Base-by-base conservation (phyloP, 1,139 yeast species). In the Protomyces lactucae-debilis region DNA sequence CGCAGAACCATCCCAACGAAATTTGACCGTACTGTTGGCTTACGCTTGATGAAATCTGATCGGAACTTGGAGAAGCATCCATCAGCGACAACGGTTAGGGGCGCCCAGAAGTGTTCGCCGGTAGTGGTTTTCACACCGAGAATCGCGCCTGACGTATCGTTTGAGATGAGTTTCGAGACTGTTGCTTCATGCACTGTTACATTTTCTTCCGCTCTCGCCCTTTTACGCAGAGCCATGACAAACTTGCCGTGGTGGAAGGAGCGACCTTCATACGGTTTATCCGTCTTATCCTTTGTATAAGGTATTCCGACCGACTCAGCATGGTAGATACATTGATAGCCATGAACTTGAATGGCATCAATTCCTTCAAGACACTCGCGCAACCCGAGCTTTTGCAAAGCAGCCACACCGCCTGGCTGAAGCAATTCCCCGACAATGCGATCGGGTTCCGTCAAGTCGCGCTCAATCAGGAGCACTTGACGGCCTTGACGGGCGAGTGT, bases 41-140 rank as follows among this genome's bases (percentile, higher is more conserved):
- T 95, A 32, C 81, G 80, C 43, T 81, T 77, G 18, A 82, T 78
- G 63, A 88, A 79, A 68, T 85, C 86, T 73, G 85, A 88, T 73
- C 99, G 83, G 78, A 93, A 91, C 75, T 87, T 91, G 67, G 97
- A 90, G 72, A 90, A 91, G 67, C 93, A 92, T 65, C 99, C 99
- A 76, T 93, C 99, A 72, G 96, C 90, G 64, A 88, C 82, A 46
- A 92, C 80, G 5, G 92, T 87, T 67, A 91, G 74, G 66, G 85
- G 83, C 3, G 87, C 88, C 53, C 76, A 76, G 76, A 81, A 85
- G 23, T 76, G 73, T 12, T 72, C 72, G 16, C 60, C 56, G 61
- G 36, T 71, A 5, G 43, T 73, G 8, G 71, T 54, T 61, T 78
- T 78, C 40, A 91, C 91, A 18, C 98, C 98, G 21, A 81, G 76